phyloP scores from a whole-genome alignment of 345 rosid genomes.

The Isatis tinctoria region DNA sequence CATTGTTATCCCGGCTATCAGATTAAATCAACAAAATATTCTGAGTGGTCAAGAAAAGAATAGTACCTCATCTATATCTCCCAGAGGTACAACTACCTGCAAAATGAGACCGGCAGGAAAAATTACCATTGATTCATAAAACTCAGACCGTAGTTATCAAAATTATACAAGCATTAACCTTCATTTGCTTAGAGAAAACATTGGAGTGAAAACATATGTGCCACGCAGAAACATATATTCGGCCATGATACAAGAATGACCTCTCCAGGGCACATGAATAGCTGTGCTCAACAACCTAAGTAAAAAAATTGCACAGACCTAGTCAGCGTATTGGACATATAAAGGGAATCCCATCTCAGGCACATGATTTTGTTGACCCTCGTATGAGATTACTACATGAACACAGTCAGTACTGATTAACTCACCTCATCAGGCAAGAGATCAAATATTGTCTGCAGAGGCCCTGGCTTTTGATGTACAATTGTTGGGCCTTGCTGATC shows the following conservation, averaged over 20 bases:
- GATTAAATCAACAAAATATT: background rate
- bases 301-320: conserved; percentile 13
- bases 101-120: background rate
- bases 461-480: conserved; percentile 97
- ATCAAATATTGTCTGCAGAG: conserved; percentile 84
- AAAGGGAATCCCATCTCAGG: background rate
- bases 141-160: background rate
- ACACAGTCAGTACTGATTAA: conserved; percentile 13
- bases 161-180: conserved; percentile 48
- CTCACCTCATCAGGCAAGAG: conserved; percentile 89
- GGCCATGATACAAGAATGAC: conserved; percentile 97
- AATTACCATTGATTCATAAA: background rate
- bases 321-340: conserved; percentile 3
- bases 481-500: conserved; percentile 88
- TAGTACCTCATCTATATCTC: conserved; percentile 92
- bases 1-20: background rate
- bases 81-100: conserved; percentile 85
- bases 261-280: conserved; percentile 98
- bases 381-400: background rate
- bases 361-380: background rate
- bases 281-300: conserved; percentile 83
- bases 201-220: conserved; percentile 98
- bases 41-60: conserved; percentile 2
- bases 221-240: conserved; percentile 98
- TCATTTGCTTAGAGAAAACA: conserved; percentile 97